Evolutionary conservation across 306 rosid genomes (phyloP), one percentile per base, ranked within the genome.

Genomic region (Cucumis melo): DNA sequence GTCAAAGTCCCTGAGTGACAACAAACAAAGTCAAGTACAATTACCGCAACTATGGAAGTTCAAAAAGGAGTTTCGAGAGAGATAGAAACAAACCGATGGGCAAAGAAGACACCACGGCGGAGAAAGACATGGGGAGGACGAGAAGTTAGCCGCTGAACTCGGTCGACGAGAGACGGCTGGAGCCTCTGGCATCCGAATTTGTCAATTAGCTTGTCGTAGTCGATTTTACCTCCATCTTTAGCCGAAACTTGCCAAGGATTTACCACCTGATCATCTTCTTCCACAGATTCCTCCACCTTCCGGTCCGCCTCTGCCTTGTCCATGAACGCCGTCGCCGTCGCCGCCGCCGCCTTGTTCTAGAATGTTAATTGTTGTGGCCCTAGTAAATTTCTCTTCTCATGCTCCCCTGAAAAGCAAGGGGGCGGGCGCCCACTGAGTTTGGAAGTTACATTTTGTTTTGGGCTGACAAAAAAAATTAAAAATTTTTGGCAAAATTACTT

Each of bases 91-190:
- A 32, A 89, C 96, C 97, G 94, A 73, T 94, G 98, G 20, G 98
- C 93, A 57, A 95, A 95, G 87, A 95, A 95, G 83, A 92, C 98
- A 66, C 87, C 91, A 12, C 98, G 99, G 77, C 98, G 91, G 79
- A 90, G 98, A 83, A 95, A 92, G 42, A 88, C 87, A 74, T 92
- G 99, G 15, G 98, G 83, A 17, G 88, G 75, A 7, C 84, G 93
- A 62, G 91, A 82, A 63, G 99, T 95, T 72, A 95, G 87, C 10
- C 88, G 87, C 27, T 85, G 86, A 19, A 92, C 87, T 20, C 90
- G 92, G 19, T 88, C 85, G 73, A 95, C 34, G 62, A 87, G 85
- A 6, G 90, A 51, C 1, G 80, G 79, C 42, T 92, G 87, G 68
- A 95, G 89, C 57, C 91, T 85, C 81, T 90, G 94, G 76, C 98